Base-by-base conservation (phyloP, 306 rosid species). In the Vachellia pachyceras region DNA sequence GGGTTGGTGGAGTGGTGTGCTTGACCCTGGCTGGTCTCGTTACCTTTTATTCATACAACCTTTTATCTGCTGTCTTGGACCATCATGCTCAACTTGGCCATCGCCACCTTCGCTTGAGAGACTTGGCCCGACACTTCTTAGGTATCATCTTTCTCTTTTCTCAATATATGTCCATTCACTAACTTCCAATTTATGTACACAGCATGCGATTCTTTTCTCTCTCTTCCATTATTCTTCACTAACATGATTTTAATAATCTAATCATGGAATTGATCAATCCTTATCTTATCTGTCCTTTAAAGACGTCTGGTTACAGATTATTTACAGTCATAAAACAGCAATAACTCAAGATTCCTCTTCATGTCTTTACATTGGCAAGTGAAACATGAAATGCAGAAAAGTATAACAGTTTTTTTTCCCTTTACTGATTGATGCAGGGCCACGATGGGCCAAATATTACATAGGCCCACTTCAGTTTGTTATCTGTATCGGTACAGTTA, bases 11-110 rank as follows among this genome's bases (percentile, higher is more conserved):
- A 69, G 76, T 90, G n/a, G 46, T 90, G 2, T 89, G 98, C 84
- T 78, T 92, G 69, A 17, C 76, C 0, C 57, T 87, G 50, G 88
- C 89, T 0, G 91, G 75, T 1, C 46, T 87, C 0, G 69, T 79
- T 33, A 92, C 98, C 60, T 94, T 94, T 82, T 94, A 94, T 82
- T 87, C 98, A 17, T 94, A 94, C 73, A 90, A 88, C 71, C 97
- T 94, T 45, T 36, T 94, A 18, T 94, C 96, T 20, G 7, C 83
- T 10, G 96, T 94, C 70, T 74, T 92, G 41, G 41, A 37, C 41
- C 41, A 37, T 37, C 41, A 37, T 37, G 41, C 46, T 42, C 11
- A 7, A 42, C 90, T 69, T 13, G 98, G 98, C 0, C 83, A 41
- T n/a, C 98, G 97, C 76, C 97, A 88, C 29, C 79, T 92, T 69